Evolutionary conservation across 192 early-diverging fungal species (phyloP), one percentile per base, ranked within the genome.

Genomic region (Gamsiella multidivaricata): DNA sequence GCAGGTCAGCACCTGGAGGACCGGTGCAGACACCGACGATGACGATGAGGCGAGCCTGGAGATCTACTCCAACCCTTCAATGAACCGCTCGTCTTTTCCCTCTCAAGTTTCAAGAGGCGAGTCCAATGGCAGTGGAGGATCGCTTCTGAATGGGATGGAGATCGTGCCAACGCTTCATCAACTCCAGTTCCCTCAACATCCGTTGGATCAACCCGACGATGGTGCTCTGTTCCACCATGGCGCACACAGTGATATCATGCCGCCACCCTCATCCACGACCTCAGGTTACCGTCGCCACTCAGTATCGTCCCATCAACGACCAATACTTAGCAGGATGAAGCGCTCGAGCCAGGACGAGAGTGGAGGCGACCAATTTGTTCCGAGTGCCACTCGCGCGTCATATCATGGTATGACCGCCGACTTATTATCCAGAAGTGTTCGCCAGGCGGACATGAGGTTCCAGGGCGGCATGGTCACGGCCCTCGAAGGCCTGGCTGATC

Each of bases 1-100:
- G 46, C 74, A 78, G 14, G 74, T 78, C 58, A 78, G 66, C 46
- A 78, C 74, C 12, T 78, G 74, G 74, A 61, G 74, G 46, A 69
- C 74, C 18, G 74, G 74, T 26, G 65, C 25, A 6, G 74, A 78
- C 29, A 78, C 65, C 1, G 74, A 78, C 33, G 74, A 78, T 43
- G 74, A 78, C 41, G 74, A 78, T 18, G 74, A 69, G 31, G 74
- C 74, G 1, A 78, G 74, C 37, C 51, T 78, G 5, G 74, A 78
- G 61, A 68, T 78, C 3, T 63, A 69, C 45, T 78, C 74, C 22
- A 69, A 78, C 43, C 74, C 74, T 34, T 52, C 69, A 8, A 43
- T 55, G 55, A 64, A 73, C 55, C 61, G 55, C 6, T 46, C 43
- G 3, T 58, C 74, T 2, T 78, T 59, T 45, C 74, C 74, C 0